phyloP scores from a whole-genome alignment of 768 basidiomycete genomes.

The Mrakia frigida region DNA sequence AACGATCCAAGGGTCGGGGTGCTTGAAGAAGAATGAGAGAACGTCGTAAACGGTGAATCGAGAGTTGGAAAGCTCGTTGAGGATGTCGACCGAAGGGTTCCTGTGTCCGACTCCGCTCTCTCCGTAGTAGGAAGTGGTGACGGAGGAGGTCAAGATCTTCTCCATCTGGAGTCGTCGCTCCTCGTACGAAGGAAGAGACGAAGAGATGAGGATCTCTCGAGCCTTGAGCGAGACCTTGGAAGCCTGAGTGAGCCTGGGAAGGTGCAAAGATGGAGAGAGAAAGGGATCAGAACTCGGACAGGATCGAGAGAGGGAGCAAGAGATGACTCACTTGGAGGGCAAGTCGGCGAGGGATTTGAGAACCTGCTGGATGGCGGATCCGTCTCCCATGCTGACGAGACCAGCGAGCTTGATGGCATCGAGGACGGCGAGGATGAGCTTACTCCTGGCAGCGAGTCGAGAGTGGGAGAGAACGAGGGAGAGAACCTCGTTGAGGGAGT shows the following conservation, averaged over 20 bases:
- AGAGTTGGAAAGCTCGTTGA: conserved; percentile 91
- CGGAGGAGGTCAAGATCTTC: conserved; percentile 78
- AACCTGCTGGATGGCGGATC: conserved; percentile 57
- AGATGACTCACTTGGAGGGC: conserved; percentile 62
- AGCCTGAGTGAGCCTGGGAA: conserved; percentile 40
- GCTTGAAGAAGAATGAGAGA: conserved; percentile 88
- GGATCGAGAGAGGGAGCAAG: background rate
- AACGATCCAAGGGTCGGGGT: conserved; percentile 73
- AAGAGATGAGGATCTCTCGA: conserved; percentile 91
- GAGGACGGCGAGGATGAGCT: conserved; percentile 75
- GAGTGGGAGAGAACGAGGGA: conserved; percentile 87
- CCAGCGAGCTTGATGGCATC: conserved; percentile 81
- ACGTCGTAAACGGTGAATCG: conserved; percentile 96
- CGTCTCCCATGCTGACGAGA: conserved; percentile 68
- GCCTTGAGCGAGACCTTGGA: conserved; percentile 87
- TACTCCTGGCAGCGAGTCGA: conserved; percentile 87
- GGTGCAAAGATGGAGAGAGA: no score
- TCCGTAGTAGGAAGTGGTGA: conserved; percentile 82
- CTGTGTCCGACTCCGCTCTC: conserved; percentile 63
- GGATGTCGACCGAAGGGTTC: conserved; percentile 73
- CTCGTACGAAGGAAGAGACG: conserved; percentile 94
- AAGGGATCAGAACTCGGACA: background rate
- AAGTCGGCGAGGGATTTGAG: conserved; percentile 64
- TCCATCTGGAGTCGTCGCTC: conserved; percentile 94
- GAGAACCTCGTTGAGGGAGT: conserved; percentile 81